These are phyloP conservation scores for Eragrostis curvula DNA, from an alignment of 176 grass and related monocot genomes.

Conservation along the genomic window DNA sequence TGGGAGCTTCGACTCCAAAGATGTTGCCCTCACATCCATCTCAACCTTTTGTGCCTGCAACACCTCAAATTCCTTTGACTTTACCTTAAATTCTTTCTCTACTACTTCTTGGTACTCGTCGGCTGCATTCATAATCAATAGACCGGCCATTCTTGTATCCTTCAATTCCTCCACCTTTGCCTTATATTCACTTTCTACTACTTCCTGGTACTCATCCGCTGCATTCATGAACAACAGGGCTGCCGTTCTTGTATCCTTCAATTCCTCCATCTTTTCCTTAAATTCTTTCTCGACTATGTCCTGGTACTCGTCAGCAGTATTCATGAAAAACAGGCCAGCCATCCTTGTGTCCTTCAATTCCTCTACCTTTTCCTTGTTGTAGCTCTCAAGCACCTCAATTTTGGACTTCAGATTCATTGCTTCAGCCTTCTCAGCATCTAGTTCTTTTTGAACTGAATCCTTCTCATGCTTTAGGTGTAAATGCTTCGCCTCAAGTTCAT, in stretches of 20 bases:
- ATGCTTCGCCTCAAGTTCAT: neutral
- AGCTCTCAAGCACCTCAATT: constrained; percentile 40
- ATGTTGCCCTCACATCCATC: neutral
- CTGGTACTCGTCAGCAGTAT: neutral
- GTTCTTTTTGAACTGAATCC: neutral
- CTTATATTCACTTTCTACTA: neutral
- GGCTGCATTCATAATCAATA: neutral
- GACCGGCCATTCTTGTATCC: neutral
- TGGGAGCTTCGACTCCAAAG: neutral
- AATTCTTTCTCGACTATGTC: neutral
- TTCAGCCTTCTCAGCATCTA: constrained; percentile 30
- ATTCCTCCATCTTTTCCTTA: neutral
- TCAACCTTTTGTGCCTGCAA: neutral
- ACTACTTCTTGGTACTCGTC: neutral
- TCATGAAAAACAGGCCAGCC: neutral
- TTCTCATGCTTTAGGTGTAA: neutral
- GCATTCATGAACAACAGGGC: neutral
- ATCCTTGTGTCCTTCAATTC: neutral
- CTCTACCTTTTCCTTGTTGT: neutral
- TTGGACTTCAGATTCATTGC: constrained; percentile 8
- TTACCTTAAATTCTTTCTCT: neutral
- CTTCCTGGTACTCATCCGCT: neutral
- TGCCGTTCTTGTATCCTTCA: neutral
- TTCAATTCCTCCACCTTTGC: neutral
- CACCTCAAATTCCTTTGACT: neutral